Base-by-base conservation (phyloP, 176 grass and related monocot species). In the Olyra latifolia region DNA sequence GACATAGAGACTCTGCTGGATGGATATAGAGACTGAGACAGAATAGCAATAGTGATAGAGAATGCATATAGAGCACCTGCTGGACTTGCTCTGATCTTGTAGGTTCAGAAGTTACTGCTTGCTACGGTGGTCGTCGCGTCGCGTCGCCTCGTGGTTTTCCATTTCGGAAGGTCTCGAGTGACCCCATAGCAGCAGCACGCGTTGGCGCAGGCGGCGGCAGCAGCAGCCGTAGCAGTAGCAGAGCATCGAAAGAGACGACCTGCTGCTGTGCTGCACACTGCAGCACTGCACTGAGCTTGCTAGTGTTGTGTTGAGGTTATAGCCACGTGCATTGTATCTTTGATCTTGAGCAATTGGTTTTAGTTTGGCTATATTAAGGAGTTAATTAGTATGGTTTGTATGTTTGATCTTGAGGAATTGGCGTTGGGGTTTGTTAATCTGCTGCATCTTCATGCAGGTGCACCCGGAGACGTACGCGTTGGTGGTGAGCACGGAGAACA, bases 401-500 rank as follows among this genome's bases (percentile, higher is more conserved):
- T 35, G 32, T 35, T 35, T 35, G 32, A n/a, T n/a, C n/a, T n/a
- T n/a, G n/a, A n/a, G n/a, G n/a, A n/a, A n/a, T n/a, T n/a, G n/a
- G n/a, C n/a, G n/a, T n/a, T n/a, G n/a, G n/a, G n/a, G n/a, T n/a
- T n/a, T n/a, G n/a, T n/a, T n/a, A n/a, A n/a, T n/a, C n/a, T n/a
- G n/a, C n/a, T n/a, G 50, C 6, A 53, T 8, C 6, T 20, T 55
- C n/a, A 55, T 20, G 58, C 76, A 91, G 89, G 89, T 91, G 66
- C 89, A 82, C 82, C 81, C 8, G 0, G 78, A 91, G 64, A 91
- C 81, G 77, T 88, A 82, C 59, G 89, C 81, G 66, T 54, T 91
- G 81, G 89, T 91, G 81, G 89, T 91, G 69, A 88, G 85, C 81
- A 88, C 89, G 30, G 89, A 91, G 72, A 91, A 91, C 77, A 85